A percentile compares a stretch with the other conserved stretches of the same genome.
phyloP scores from a whole-genome alignment of 1,139 yeast genomes.

The Suhomyces maxii region DNA sequence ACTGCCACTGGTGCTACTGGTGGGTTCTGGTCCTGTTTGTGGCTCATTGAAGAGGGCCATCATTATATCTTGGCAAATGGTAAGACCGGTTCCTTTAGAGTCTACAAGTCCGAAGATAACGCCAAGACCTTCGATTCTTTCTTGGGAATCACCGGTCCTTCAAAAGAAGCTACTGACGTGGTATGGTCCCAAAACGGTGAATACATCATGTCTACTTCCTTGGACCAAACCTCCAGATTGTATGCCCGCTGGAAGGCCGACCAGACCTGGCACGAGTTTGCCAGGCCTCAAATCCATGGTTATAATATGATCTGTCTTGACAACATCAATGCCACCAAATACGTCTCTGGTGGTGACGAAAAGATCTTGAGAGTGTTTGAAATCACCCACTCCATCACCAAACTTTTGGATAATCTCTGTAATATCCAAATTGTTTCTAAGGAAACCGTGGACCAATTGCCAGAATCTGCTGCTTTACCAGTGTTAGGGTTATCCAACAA shows the following conservation, averaged over 20 bases:
- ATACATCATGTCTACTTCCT: constrained; percentile 70
- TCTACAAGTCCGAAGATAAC: constrained; percentile 52
- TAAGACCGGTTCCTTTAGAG: constrained; percentile 89
- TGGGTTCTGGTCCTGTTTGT: constrained; percentile 89
- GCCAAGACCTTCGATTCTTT: constrained; percentile 51
- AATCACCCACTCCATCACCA: constrained; percentile 79
- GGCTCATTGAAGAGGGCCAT: constrained; percentile 55
- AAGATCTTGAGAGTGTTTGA: constrained; percentile 88
- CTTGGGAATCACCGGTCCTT: constrained; percentile 76
- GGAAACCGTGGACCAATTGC: constrained; percentile 34
- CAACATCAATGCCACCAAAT: constrained; percentile 57
- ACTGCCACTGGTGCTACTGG: constrained; percentile 99
- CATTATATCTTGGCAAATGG: constrained; percentile 72
- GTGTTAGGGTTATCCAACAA: constrained; percentile 93
- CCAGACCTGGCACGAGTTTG: constrained; percentile 82
- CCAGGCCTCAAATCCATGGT: constrained; percentile 98
- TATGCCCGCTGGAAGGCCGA: constrained; percentile 59
- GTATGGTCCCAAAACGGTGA: constrained; percentile 74
- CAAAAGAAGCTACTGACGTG: constrained; percentile 71
- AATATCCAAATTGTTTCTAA: constrained; percentile 35
- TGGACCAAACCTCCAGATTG: constrained; percentile 91
- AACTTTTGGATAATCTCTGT: constrained; percentile 56
- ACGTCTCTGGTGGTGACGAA: constrained; percentile 96
- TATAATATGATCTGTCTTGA: constrained; percentile 91
- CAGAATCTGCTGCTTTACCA: constrained; percentile 88